phyloP scores from a whole-genome alignment of 2,329 filamentous ascomycete species.

The Didymosphaeria variabile region DNA sequence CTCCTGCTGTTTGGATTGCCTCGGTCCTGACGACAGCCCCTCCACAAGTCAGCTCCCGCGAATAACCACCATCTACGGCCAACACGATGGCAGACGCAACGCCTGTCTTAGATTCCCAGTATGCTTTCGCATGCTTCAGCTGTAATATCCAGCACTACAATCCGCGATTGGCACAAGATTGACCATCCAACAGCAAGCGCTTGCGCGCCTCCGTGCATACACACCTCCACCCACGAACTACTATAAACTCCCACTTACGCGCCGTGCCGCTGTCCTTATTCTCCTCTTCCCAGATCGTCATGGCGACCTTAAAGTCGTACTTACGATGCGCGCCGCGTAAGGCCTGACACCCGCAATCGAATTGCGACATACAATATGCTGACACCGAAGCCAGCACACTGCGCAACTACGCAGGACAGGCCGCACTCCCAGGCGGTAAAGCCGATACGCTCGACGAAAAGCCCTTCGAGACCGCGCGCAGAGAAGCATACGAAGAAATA shows the following conservation, averaged over 20 bases:
- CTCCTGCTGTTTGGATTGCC: conserved; percentile 25
- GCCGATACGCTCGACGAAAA: conserved; percentile 64
- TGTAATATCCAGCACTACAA: conserved; percentile 23
- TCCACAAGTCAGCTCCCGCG: conserved; percentile 16
- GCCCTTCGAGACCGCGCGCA: conserved; percentile 80
- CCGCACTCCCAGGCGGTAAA: conserved; percentile 81
- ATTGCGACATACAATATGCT: not conserved
- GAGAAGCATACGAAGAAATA: conserved; percentile 93
- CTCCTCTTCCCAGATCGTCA: conserved; percentile 84
- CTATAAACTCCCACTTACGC: conserved; percentile 64
- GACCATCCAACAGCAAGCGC: conserved; percentile 53
- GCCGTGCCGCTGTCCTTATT: conserved; percentile 86
- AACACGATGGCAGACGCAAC: conserved; percentile 44
- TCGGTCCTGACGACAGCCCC: conserved; percentile 36
- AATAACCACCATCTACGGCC: not conserved
- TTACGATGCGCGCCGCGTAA: conserved; percentile 66
- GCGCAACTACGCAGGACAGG: conserved; percentile 74
- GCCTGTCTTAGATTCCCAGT: conserved; percentile 30
- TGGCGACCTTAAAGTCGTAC: conserved; percentile 76
- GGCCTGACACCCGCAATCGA: not conserved
- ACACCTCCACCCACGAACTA: conserved; percentile 66
- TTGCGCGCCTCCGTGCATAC: conserved; percentile 66
- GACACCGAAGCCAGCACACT: conserved; percentile 49
- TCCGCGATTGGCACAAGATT: conserved; percentile 13
- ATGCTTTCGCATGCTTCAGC: conserved; percentile 45